These are phyloP conservation scores for Alloteropsis semialata DNA, from an alignment of 176 grass and related monocot species.

Conservation along the genomic window DNA sequence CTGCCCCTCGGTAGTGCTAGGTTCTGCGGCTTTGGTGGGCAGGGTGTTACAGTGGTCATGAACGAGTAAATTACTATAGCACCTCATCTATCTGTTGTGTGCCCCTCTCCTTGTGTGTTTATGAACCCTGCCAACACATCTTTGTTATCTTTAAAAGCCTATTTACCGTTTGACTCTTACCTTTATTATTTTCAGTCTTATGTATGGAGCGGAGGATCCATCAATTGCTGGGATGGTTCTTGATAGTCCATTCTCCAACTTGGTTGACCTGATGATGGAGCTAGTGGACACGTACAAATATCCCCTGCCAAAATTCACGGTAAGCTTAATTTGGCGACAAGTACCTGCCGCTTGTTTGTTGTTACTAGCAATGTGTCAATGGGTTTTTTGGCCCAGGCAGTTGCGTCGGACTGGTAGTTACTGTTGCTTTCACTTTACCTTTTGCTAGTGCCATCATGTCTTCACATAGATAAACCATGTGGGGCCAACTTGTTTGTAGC, in stretches of 20 bases:
- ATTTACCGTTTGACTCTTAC: constrained; percentile 10
- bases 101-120: neutral
- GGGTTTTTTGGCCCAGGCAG: neutral
- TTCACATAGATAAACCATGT: neutral
- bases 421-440: constrained; percentile 4
- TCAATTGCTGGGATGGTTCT: constrained; percentile 99
- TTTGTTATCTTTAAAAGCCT: neutral
- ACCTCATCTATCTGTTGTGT: neutral
- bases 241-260: constrained; percentile 98
- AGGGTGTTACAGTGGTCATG: too few species aligned
- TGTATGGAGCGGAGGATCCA: constrained; percentile 99
- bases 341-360: neutral
- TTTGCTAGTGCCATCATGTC: constrained; percentile 1
- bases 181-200: constrained; percentile 59
- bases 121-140: neutral
- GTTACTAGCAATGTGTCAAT: neutral
- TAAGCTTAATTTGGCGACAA: constrained; percentile 35
- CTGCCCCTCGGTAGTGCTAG: too few species aligned
- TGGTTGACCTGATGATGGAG: constrained; percentile 99
- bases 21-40: too few species aligned
- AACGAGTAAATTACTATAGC: neutral
- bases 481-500: neutral
- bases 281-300: constrained; percentile 99
- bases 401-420: constrained; percentile 17
- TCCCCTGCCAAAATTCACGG: constrained; percentile 97